Evolutionary conservation across 2,329 filamentous ascomycete species (phyloP), one percentile per base, ranked within the genome.

Genomic region (Rutstroemia sp.): DNA sequence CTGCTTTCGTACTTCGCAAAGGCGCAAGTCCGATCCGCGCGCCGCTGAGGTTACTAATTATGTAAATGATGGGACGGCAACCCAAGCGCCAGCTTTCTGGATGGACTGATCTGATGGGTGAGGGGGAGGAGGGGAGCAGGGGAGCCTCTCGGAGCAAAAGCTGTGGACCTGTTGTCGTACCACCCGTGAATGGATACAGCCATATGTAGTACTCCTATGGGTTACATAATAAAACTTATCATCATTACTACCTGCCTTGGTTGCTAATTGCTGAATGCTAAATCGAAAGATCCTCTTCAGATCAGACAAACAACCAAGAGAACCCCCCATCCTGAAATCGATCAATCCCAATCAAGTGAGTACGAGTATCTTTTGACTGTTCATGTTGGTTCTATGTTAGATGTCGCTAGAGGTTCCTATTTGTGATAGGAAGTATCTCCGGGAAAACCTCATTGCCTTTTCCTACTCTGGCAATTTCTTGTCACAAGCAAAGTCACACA

Each of bases 81-180:
- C 44, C 21, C 21, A 46, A 46, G 44, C 44, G 44, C 21, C 47
- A 51, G 53, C 39, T 51, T 34, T 46, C 44, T 46, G 17, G 21
- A 46, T 46, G 21, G 49, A 16, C 16, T 19, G 14, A 42, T 14
- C 16, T 19, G 14, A 42, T 38, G 37, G 41, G 41, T 42, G 37
- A 48, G 8, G 27, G 27, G 27, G 27, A 30, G 27, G 27, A 10
- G 48, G 44, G 34, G 51, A 54, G 48, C 46, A 10, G 48, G 44
- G 34, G 51, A 54, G 48, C 46, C 47, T 51, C 53, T 55, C 53
- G 53, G 53, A 55, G 50, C 27, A 30, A 45, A 45, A 45, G 45
- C 42, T 54, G 52, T 19, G 52, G 42, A 50, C 39, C 47, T 44
- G 53, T 55, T 55, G 38, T 55, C 19, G 53, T 55, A 44, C 50